Evolutionary conservation across 345 rosid species (phyloP).

Genomic region (Orychophragmus violaceus): DNA sequence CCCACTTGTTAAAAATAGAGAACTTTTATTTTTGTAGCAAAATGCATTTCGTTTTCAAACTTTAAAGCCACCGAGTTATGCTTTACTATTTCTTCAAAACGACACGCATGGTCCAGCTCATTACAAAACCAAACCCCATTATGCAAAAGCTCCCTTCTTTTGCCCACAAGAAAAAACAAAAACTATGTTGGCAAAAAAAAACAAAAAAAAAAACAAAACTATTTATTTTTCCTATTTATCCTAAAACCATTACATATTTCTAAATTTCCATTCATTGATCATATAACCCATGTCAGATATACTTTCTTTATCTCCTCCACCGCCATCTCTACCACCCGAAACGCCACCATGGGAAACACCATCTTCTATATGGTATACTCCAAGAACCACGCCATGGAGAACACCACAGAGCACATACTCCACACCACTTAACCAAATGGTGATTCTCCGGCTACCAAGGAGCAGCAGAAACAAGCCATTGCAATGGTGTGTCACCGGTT

Average conservation of each 20-base stretch:
- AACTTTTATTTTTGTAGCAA: not conserved
- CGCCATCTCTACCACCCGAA: conserved; percentile 9
- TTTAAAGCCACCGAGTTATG: conserved; percentile 37
- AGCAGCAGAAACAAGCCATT: conserved; percentile 44
- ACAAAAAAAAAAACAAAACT: no score
- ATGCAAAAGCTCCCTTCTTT: conserved; percentile 27
- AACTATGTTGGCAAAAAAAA: no score
- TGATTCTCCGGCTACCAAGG: conserved; percentile 36
- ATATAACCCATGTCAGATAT: conserved; percentile 34
- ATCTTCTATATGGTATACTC: conserved; percentile 32
- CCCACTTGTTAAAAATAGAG: conserved; percentile 4
- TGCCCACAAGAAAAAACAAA: not conserved
- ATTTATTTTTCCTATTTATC: conserved; percentile 18
- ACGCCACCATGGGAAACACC: conserved; percentile 36
- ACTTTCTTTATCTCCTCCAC: conserved; percentile 34
- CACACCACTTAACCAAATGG: conserved; percentile 33
- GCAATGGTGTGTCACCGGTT: conserved; percentile 63
- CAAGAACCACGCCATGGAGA: conserved; percentile 35
- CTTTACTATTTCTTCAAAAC: conserved; percentile 43
- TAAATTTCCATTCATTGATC: conserved; percentile 30
- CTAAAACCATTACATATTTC: conserved; percentile 24
- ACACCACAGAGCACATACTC: conserved; percentile 28
- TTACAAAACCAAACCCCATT: conserved; percentile 29
- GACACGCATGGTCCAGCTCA: conserved; percentile 52
- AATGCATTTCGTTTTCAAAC: conserved; percentile 32